These are phyloP conservation scores for Phytopythium boreale DNA, from an alignment of 352 stramenopile genomes.

Conservation along the genomic window DNA sequence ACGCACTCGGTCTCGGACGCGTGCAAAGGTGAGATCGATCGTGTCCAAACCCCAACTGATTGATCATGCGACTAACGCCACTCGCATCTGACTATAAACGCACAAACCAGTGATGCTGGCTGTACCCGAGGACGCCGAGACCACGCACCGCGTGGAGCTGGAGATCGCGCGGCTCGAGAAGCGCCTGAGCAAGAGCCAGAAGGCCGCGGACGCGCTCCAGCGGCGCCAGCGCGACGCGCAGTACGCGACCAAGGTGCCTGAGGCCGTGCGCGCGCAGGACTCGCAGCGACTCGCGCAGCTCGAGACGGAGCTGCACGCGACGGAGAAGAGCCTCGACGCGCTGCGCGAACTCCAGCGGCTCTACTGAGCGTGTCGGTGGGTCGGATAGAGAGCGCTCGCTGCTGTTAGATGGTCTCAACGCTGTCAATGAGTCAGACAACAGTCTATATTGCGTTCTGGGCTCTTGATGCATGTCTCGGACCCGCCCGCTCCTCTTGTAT, in stretches of 20 bases:
- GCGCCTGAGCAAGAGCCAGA: constrained; percentile 47
- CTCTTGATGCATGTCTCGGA: background rate
- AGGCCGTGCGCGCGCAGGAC: constrained; percentile 61
- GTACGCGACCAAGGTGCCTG: constrained; percentile 66
- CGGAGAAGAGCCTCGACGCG: constrained; percentile 49
- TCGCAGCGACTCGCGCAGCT: constrained; percentile 48
- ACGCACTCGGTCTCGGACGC: constrained; percentile 54
- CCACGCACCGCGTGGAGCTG: constrained; percentile 47
- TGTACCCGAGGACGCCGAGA: constrained; percentile 66
- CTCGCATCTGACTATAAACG: background rate
- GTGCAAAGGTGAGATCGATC: constrained; percentile 32
- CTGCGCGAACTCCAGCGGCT: constrained; percentile 52
- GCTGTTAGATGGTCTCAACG: background rate
- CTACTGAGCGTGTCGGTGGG: constrained; percentile 26
- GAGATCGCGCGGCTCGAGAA: constrained; percentile 73
- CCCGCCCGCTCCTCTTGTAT: background rate
- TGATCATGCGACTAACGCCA: background rate
- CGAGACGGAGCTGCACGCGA: constrained; percentile 50
- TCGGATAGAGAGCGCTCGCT: background rate
- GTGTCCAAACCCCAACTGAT: no score
- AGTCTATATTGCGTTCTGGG: background rate
- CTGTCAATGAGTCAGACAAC: background rate
- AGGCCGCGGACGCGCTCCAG: constrained; percentile 40
- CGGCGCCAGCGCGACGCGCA: constrained; percentile 38
- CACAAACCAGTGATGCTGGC: constrained; percentile 47